A percentile compares a stretch with the other conserved stretches of the same genome.
These are phyloP conservation scores for Uncinocarpus reesii DNA, from an alignment of 2,329 filamentous ascomycete species.

Conservation along the genomic window DNA sequence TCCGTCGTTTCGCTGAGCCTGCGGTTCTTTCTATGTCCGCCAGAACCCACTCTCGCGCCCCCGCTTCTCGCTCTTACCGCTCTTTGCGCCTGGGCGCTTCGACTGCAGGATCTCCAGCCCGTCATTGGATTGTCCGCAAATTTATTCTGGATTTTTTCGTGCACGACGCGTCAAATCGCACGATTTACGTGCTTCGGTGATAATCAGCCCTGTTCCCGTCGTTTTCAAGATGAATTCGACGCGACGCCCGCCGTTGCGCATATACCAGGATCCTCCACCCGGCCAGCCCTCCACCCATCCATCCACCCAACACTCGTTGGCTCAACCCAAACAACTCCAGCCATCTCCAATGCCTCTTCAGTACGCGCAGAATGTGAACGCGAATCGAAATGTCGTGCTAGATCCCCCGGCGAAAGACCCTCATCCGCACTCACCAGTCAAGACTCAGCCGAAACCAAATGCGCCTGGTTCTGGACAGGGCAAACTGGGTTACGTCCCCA, in stretches of 20 bases:
- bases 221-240: constrained; percentile 30
- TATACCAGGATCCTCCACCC: constrained; percentile 46
- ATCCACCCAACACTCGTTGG: constrained; percentile 18
- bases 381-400: constrained; percentile 55
- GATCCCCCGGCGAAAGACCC: constrained; percentile 46
- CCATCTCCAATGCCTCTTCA: constrained; percentile 44
- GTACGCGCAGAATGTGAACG: constrained; percentile 30
- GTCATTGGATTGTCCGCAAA: constrained; percentile 3
- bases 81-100: constrained; percentile 7
- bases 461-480: constrained; percentile 49
- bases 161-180: constrained; percentile 25
- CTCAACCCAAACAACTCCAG: constrained; percentile 38
- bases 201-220: constrained; percentile 12
- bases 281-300: constrained; percentile 32
- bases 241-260: constrained; percentile 42
- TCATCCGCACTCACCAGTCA: constrained; percentile 55
- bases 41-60: neutral
- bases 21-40: constrained; percentile 9
- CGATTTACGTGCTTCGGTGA: constrained; percentile 11
- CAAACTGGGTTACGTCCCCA: constrained; percentile 54
- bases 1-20: constrained; percentile 1
- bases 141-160: constrained; percentile 8
- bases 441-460: constrained; percentile 46
- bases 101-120: neutral
- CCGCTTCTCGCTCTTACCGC: constrained; percentile 10